Percentiles rank a stretch among this genome's conserved stretches.
Conservation (phyloP, 805 yeast genomes). For the Hanseniaspora valbyensis region DNA sequence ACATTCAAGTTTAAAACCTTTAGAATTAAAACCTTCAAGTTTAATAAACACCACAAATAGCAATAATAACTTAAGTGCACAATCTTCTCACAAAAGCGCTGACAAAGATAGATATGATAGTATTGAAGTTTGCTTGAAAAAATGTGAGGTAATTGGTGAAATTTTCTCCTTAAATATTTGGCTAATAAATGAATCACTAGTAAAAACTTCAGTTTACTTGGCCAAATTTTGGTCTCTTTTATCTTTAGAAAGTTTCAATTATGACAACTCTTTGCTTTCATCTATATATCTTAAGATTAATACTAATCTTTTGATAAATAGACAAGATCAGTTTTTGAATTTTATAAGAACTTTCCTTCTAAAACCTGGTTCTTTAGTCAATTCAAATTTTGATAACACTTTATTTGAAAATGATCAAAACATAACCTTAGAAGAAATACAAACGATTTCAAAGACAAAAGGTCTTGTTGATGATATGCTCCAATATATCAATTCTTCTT, state of each 20-base stretch:
- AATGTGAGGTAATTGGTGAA: conserved; percentile 44
- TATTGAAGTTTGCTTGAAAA: conserved; percentile 18
- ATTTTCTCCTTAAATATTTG: conserved; percentile 81
- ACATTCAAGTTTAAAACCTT: background rate
- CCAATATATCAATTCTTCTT: conserved; percentile 75
- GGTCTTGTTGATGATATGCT: conserved; percentile 54
- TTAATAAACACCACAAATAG: background rate
- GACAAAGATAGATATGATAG: background rate
- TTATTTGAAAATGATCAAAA: conserved; percentile 3
- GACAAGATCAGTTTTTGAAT: conserved; percentile 36
- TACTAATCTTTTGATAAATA: conserved; percentile 74
- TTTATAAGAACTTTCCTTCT: conserved; percentile 24
- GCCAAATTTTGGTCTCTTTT: conserved; percentile 69
- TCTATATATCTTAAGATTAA: conserved; percentile 79
- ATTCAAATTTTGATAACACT: background rate
- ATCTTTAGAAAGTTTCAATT: conserved; percentile 42
- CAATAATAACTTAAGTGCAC: background rate
- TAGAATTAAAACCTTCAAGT: conserved; percentile 7
- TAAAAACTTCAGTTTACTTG: conserved; percentile 56
- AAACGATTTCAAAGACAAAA: conserved; percentile 27
- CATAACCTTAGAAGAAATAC: conserved; percentile 21
- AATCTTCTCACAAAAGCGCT: background rate
- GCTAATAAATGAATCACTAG: conserved; percentile 80
- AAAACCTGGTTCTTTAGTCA: background rate
- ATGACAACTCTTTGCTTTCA: conserved; percentile 61